These are phyloP conservation scores for Candida succiphila DNA, from an alignment of 805 yeast species.

Conservation along the genomic window DNA sequence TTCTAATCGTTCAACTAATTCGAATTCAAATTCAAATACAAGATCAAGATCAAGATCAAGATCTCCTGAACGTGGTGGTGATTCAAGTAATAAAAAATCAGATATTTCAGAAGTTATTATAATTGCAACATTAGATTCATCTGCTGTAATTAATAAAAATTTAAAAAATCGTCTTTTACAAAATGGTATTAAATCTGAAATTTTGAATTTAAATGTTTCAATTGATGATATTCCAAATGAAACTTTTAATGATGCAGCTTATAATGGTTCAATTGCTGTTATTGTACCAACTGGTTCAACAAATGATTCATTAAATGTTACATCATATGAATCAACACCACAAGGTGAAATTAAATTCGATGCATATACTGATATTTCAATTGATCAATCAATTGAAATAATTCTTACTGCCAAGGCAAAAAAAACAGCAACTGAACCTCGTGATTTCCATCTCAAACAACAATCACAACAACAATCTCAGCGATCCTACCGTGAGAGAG, in stretches of 20 bases:
- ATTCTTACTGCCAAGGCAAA: conserved; percentile 31
- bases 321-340: conserved; percentile 56
- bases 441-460: conserved; percentile 4
- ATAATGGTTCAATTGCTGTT: conserved; percentile 67
- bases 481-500: conserved; percentile 1
- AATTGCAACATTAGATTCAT: conserved; percentile 29
- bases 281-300: conserved; percentile 52
- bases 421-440: conserved; percentile 11
- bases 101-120: conserved; percentile 29
- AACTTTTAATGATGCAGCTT: conserved; percentile 67
- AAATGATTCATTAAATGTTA: conserved; percentile 53
- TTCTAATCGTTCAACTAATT: conserved; percentile 2
- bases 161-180: conserved; percentile 29
- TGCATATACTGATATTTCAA: conserved; percentile 65
- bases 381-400: conserved; percentile 55
- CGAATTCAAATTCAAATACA: too few relatives aligned
- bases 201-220: conserved; percentile 14
- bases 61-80: conserved; percentile 1
- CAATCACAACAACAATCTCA: conserved; percentile 2
- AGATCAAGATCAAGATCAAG: conserved; percentile 14
- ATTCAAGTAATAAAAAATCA: conserved; percentile 4
- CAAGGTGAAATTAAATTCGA: conserved; percentile 76
- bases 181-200: conserved; percentile 22
- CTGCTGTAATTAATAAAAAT: conserved; percentile 26
- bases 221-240: conserved; percentile 28